These are phyloP conservation scores for Saccharomycopsis oosterbeekiorum DNA, from an alignment of 805 yeast species.

Conservation along the genomic window DNA sequence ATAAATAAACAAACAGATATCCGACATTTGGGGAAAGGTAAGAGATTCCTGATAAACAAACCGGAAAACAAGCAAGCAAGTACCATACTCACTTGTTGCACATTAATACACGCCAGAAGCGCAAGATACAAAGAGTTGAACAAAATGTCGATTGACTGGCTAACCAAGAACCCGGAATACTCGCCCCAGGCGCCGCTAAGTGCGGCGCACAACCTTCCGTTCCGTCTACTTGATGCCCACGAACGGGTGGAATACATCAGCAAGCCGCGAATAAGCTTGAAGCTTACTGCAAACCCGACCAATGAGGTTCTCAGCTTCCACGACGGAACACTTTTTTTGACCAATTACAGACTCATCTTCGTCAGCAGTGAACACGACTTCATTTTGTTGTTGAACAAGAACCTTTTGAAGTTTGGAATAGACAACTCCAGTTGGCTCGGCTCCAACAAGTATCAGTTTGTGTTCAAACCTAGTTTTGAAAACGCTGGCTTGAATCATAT, in stretches of 20 bases:
- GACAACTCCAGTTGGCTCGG: slow-evolving; percentile 15
- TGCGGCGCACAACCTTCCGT: slow-evolving; percentile 5
- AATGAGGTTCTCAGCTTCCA: slow-evolving; percentile 7
- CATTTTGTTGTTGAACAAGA: slow-evolving; percentile 10
- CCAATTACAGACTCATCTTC: slow-evolving; percentile 14
- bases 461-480: slow-evolving; percentile 11
- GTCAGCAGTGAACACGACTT: slow-evolving; percentile 6
- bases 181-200: background rate
- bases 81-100: no score
- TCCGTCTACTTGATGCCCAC: slow-evolving; percentile 4
- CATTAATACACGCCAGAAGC: background rate
- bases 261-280: slow-evolving; percentile 13
- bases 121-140: background rate
- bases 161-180: slow-evolving; percentile 7
- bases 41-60: no score
- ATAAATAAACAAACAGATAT: no score
- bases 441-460: slow-evolving; percentile 12
- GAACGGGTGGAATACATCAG: slow-evolving; percentile 7
- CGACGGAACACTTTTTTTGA: slow-evolving; percentile 11
- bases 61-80: no score
- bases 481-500: slow-evolving; percentile 15
- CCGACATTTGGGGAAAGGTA: no score
- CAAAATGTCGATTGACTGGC: slow-evolving; percentile 16
- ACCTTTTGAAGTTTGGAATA: slow-evolving; percentile 7
- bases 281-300: slow-evolving; percentile 9